phyloP scores from a whole-genome alignment of 108 stramenopile genomes.

The Chaetoceros tenuissimus region DNA sequence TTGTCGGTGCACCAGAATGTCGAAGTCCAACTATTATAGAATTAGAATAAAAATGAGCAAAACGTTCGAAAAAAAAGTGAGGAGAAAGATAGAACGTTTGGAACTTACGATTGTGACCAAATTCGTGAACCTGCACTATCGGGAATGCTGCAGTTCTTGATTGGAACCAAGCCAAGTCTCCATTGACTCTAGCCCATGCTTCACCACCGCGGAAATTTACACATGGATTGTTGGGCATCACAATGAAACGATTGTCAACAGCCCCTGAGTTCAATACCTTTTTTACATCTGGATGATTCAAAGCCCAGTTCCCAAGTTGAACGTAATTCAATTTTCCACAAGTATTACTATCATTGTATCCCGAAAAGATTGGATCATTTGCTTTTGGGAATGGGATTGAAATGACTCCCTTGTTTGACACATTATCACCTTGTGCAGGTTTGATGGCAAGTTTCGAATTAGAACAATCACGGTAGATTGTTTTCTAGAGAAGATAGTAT shows the following conservation, averaged over 20 bases:
- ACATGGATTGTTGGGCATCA: background rate
- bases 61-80: no score
- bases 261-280: background rate
- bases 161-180: background rate
- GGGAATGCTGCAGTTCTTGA: background rate
- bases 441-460: background rate
- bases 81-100: no score
- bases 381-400: background rate
- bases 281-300: background rate
- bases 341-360: background rate
- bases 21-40: background rate
- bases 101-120: background rate
- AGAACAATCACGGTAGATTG: background rate
- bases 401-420: no score
- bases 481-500: background rate
- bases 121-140: background rate
- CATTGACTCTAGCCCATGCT: background rate
- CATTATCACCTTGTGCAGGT: no score
- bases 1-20: background rate
- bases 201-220: background rate
- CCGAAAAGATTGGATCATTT: background rate
- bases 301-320: background rate
- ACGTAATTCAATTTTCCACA: no score
- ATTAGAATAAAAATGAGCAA: no score
- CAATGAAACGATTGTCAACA: background rate